Conservation (phyloP, 176 grass and related monocot genomes). For the Triticum monococcum region DNA sequence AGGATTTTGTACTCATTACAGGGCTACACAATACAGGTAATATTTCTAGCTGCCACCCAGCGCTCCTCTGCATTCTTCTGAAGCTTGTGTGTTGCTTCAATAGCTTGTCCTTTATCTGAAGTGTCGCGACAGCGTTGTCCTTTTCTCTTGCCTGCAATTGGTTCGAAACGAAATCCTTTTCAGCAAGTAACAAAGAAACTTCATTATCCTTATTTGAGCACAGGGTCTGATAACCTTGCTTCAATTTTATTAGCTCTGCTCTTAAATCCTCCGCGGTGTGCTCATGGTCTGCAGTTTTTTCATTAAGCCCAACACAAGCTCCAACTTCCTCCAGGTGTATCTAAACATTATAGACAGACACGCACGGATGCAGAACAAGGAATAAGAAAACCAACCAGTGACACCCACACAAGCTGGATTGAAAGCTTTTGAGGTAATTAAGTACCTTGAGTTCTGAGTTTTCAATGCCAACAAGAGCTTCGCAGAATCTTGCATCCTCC, state of each 20-base stretch:
- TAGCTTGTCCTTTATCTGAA: constrained; percentile 7
- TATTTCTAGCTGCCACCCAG: constrained; percentile 14
- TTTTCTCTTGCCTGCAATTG: too few species aligned
- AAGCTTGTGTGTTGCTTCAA: constrained; percentile 32
- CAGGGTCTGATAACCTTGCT: constrained; percentile 42
- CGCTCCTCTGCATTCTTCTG: constrained; percentile 1
- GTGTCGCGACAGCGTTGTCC: too few species aligned
- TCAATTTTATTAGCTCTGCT: constrained; percentile 39
- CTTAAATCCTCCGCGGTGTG: constrained; percentile 9
- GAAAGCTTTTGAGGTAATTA: not conserved
- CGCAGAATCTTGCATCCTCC: constrained; percentile 18
- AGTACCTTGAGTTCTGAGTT: constrained; percentile 42
- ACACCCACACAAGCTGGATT: not conserved
- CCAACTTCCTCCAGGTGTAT: constrained; percentile 30
- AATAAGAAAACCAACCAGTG: not conserved
- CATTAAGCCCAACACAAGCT: not conserved
- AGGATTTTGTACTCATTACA: too few species aligned
- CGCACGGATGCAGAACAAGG: not conserved
- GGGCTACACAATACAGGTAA: too few species aligned
- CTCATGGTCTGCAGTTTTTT: not conserved
- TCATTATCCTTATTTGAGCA: constrained; percentile 42
- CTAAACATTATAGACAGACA: constrained; percentile 11
- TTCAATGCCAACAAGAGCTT: constrained; percentile 31
- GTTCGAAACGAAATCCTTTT: too few species aligned
- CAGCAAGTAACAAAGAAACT: too few species aligned